Evolutionary conservation across 23 red algal genomes (phyloP), one percentile per base, ranked within the genome.

Genomic region (Cyanidioschyzon merolae): DNA sequence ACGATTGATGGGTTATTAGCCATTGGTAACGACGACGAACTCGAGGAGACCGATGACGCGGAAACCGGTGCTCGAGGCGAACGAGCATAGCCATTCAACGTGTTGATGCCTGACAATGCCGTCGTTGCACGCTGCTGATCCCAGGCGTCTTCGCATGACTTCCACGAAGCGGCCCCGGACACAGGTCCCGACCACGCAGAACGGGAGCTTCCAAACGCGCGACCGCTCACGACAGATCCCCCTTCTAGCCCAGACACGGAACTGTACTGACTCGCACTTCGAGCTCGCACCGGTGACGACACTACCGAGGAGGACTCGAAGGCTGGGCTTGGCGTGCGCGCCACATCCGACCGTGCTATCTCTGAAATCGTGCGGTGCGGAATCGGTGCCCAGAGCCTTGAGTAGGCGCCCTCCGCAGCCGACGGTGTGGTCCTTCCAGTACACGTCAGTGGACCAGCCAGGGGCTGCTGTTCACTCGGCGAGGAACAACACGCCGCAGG

Each of bases 181-280:
- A 54, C 21, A 21, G 45, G 21, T 54, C 12, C 45, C 7, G 45
- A 54, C 45, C 45, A 54, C 21, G 45, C 45, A 15, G 45, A 54
- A 54, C 45, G 45, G 21, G 45, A 54, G 21, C 45, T 21, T 54
- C 12, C 12, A 15, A 54, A 54, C 7, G 21, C 21, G 12, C 45
- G 45, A 54, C 45, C 21, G 45, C 45, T 54, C 21, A 21, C 7
- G 21, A 54, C 45, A 7, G 45, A 54, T 15, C 12, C 7, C 45
- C 12, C 45, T 7, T 71, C 63, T 32, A 27, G 32, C 32, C 2
- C 3, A 7, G 63, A 71, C 63, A 71, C 63, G 3, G n/a, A 32
- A 27, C 63, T 71, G 63, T 32, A 71, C 63, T 71, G 63, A 32
- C 63, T 71, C 12, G 63, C 63, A 35, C 63, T 71, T 25, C 63